A percentile compares a stretch with the other conserved stretches of the same genome.
Evolutionary conservation across 805 yeast species (phyloP).

Genomic region (Dipodascus geniculatus): DNA sequence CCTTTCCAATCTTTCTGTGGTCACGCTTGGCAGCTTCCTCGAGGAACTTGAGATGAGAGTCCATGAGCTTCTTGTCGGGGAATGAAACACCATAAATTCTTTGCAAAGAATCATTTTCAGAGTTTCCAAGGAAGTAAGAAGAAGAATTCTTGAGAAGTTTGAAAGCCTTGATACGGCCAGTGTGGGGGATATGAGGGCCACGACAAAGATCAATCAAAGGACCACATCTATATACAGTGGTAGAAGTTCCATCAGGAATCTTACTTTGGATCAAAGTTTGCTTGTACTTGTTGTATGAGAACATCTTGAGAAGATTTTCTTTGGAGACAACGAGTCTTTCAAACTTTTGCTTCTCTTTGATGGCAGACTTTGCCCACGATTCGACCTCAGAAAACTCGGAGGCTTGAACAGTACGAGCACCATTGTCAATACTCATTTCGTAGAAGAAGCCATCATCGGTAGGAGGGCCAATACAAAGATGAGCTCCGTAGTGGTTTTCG

Average conservation of each 20-base stretch:
- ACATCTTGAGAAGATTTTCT: conserved; percentile 86
- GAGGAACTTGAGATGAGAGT: conserved; percentile 84
- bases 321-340: conserved; percentile 88
- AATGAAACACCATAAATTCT: conserved; percentile 96
- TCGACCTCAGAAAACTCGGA: conserved; percentile 78
- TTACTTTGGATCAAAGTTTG: conserved; percentile 75
- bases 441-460: conserved; percentile 96
- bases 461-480: conserved; percentile 91
- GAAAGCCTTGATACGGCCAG: conserved; percentile 91
- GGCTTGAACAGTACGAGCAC: conserved; percentile 65
- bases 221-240: conserved; percentile 97
- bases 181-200: conserved; percentile 97
- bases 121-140: conserved; percentile 89
- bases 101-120: conserved; percentile 87
- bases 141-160: conserved; percentile 92
- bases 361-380: conserved; percentile 75
- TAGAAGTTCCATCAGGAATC: conserved; percentile 89
- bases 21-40: conserved; percentile 90
- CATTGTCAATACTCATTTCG: conserved; percentile 79
- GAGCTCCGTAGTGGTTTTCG: conserved; percentile 93
- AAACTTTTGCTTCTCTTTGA: conserved; percentile 90
- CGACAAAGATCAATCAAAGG: conserved; percentile 92
- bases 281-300: conserved; percentile 91
- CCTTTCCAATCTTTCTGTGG: conserved; percentile 92
- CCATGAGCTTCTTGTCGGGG: conserved; percentile 96